A percentile compares a stretch with the other conserved stretches of the same genome.
These are phyloP conservation scores for Phytophthora ramorum DNA, from an alignment of 352 stramenopile genomes.

Conservation along the genomic window DNA sequence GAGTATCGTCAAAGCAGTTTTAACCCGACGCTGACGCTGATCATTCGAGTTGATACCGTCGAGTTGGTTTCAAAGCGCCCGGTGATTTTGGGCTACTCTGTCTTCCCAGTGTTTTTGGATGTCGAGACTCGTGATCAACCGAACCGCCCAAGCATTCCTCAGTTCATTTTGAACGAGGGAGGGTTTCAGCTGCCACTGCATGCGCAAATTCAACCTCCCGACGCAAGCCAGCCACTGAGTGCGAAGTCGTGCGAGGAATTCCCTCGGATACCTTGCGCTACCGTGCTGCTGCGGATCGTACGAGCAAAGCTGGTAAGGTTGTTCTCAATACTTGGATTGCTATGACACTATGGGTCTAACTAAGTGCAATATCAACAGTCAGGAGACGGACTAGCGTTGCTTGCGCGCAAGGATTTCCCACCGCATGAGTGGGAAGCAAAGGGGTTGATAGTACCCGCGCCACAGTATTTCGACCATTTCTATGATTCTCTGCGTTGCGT, in stretches of 20 bases:
- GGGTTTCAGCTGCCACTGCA: slow-evolving; percentile 84
- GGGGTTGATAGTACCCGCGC: slow-evolving; percentile 51
- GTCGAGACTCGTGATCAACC: slow-evolving; percentile 61
- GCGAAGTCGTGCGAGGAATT: slow-evolving; percentile 45
- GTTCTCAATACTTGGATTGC: neutral
- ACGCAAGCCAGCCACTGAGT: slow-evolving; percentile 41
- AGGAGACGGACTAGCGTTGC: slow-evolving; percentile 60
- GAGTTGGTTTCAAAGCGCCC: slow-evolving; percentile 56
- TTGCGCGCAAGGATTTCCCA: slow-evolving; percentile 60
- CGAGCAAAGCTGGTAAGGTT: slow-evolving; percentile 51
- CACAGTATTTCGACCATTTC: slow-evolving; percentile 48
- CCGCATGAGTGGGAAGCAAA: slow-evolving; percentile 57
- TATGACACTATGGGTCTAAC: neutral
- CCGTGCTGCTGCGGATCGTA: slow-evolving; percentile 73
- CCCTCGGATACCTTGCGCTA: slow-evolving; percentile 79
- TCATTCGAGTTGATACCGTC: slow-evolving; percentile 88
- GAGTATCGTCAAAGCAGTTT: slow-evolving; percentile 82
- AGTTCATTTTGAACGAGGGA: slow-evolving; percentile 73
- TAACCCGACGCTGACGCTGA: slow-evolving; percentile 82
- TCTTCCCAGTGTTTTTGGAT: slow-evolving; percentile 80
- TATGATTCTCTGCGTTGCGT: slow-evolving; percentile 64
- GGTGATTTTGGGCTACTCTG: slow-evolving; percentile 78
- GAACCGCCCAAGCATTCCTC: slow-evolving; percentile 48
- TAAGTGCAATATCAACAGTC: slow-evolving; percentile 15
- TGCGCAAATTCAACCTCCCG: slow-evolving; percentile 46